These are phyloP conservation scores for Calonectria honghensis DNA, from an alignment of 2,329 filamentous ascomycete genomes.

Conservation along the genomic window DNA sequence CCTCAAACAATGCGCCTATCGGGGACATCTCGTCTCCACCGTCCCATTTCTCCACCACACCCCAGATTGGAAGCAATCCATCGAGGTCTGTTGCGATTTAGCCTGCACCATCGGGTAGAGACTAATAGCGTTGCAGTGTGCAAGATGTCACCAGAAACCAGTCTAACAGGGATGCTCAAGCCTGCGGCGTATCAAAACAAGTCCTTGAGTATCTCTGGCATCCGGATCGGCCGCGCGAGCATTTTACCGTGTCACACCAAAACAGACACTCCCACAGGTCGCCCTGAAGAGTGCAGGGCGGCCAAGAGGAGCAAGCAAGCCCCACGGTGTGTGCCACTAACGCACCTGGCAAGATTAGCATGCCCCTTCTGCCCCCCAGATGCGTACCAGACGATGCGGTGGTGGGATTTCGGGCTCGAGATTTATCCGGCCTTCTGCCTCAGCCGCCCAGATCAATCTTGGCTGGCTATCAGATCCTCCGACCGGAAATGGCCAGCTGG, in stretches of 20 bases:
- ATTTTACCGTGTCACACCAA: background rate
- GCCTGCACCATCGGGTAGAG: background rate
- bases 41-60: background rate
- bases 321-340: background rate
- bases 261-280: too few species aligned
- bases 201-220: background rate
- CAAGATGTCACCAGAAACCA: background rate
- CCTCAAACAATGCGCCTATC: background rate
- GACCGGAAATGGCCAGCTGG: background rate
- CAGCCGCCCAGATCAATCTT: background rate
- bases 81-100: background rate
- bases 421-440: background rate
- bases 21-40: background rate
- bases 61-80: background rate
- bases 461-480: background rate
- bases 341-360: background rate
- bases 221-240: background rate
- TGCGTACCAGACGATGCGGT: background rate
- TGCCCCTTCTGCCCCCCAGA: background rate
- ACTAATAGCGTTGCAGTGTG: background rate
- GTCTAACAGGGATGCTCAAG: background rate
- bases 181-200: background rate
- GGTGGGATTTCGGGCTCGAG: background rate
- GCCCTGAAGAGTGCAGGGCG: background rate
- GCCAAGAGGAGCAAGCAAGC: background rate